Evolutionary conservation across 164 flowering plant species (phyloP).

Genomic region (Saururus chinensis): DNA sequence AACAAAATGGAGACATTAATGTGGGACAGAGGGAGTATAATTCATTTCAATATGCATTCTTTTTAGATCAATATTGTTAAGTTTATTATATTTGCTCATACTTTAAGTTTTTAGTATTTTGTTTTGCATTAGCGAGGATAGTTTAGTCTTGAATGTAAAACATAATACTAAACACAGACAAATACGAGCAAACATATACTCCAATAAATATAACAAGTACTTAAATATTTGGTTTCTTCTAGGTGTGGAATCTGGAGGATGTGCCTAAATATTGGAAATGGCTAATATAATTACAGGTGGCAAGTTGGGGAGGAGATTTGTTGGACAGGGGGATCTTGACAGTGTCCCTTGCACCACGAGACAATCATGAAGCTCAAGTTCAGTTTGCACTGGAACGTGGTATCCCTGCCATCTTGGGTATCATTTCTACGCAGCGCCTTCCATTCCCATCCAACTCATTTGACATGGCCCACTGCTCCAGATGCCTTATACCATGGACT

Average conservation of each 20-base stretch:
- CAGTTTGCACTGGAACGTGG: conserved; percentile 98
- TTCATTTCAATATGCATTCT: not conserved
- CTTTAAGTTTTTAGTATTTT: too few relatives aligned
- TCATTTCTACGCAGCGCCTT: conserved; percentile 91
- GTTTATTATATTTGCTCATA: not conserved
- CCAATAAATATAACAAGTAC: too few relatives aligned
- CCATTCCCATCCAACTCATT: conserved; percentile 96
- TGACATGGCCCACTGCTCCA: conserved; percentile 99
- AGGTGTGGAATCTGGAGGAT: too few relatives aligned
- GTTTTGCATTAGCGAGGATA: too few relatives aligned
- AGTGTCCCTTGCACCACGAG: conserved; percentile 96
- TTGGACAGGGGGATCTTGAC: conserved; percentile 83
- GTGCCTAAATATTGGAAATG: not conserved
- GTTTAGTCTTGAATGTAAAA: too few relatives aligned
- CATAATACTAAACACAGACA: too few relatives aligned
- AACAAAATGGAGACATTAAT: too few relatives aligned
- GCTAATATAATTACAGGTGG: conserved; percentile 44
- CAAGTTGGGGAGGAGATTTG: conserved; percentile 99
- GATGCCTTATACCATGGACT: conserved; percentile 99
- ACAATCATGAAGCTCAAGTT: conserved; percentile 98
- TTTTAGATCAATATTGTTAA: too few relatives aligned
- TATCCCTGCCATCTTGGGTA: conserved; percentile 94
- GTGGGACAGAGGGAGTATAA: too few relatives aligned
- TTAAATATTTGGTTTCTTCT: too few relatives aligned
- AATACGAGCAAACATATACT: too few relatives aligned